A percentile compares a stretch with the other conserved stretches of the same genome.
Evolutionary conservation across 495 filamentous ascomycete genomes (phyloP).

Genomic region (Corynascus novoguineensis): DNA sequence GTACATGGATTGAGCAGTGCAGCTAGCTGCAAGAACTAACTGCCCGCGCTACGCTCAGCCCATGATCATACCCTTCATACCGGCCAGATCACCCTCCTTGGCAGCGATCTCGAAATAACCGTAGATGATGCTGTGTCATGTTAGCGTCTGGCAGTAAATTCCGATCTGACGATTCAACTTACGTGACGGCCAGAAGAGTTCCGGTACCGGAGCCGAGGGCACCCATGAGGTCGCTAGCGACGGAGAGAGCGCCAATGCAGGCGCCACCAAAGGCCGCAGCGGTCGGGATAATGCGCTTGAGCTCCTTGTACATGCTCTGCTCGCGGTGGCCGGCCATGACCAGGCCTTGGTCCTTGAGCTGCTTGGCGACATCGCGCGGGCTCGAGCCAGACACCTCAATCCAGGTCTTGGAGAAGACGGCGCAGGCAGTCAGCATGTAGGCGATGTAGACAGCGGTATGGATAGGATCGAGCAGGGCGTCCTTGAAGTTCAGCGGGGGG

Average conservation of each 20-base stretch:
- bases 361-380: constrained; percentile 98
- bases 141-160: constrained; percentile 22
- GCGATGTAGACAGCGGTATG: constrained; percentile 93
- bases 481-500: constrained; percentile 93
- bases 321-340: constrained; percentile 99
- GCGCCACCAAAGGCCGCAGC: constrained; percentile 98
- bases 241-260: constrained; percentile 95
- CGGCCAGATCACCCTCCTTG: constrained; percentile 91
- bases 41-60: constrained; percentile 34
- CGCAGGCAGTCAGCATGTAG: constrained; percentile 96
- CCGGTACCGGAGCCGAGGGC: constrained; percentile 95
- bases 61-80: constrained; percentile 85
- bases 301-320: constrained; percentile 99
- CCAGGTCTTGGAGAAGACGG: constrained; percentile 99
- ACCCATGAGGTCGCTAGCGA: constrained; percentile 91
- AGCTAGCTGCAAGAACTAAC: background rate
- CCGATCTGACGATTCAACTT: constrained; percentile 43
- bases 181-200: constrained; percentile 98
- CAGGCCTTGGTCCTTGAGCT: constrained; percentile 98
- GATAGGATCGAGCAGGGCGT: constrained; percentile 91
- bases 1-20: background rate
- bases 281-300: constrained; percentile 98
- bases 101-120: constrained; percentile 99
- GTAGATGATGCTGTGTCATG: constrained; percentile 76
- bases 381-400: constrained; percentile 98